Evolutionary conservation across 108 stramenopile species (phyloP).

Genomic region (Stephanodiscus minutulus): DNA sequence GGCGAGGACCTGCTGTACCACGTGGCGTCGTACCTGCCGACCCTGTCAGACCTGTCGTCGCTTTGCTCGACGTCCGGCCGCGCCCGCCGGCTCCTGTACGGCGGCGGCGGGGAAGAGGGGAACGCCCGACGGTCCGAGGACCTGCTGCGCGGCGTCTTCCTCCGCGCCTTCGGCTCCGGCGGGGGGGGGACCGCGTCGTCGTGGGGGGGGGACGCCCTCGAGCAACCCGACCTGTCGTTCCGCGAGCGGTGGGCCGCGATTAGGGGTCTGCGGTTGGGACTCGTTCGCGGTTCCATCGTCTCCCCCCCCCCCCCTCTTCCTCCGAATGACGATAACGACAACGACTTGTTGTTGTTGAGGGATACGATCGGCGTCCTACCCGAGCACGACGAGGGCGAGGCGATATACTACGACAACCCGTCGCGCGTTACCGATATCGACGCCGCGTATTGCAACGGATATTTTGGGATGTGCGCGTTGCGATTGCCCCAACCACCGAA

Average conservation of each 20-base stretch:
- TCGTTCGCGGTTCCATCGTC: background rate
- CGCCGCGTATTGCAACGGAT: slow-evolving; percentile 18
- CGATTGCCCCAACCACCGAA: slow-evolving; percentile 36
- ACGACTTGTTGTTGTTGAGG: background rate
- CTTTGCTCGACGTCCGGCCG: slow-evolving; percentile 39
- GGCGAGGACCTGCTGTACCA: slow-evolving; percentile 34
- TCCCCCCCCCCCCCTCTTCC: background rate
- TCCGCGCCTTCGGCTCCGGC: slow-evolving; percentile 19
- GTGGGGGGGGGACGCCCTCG: slow-evolving; percentile 21
- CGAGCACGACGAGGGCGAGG: slow-evolving; percentile 24
- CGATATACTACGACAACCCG: slow-evolving; percentile 48
- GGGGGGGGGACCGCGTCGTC: too few relatives aligned
- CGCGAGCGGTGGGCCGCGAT: slow-evolving; percentile 38
- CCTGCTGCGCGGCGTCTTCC: slow-evolving; percentile 29
- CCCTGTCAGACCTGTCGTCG: slow-evolving; percentile 10
- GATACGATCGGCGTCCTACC: slow-evolving; percentile 28
- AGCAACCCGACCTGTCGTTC: slow-evolving; percentile 21
- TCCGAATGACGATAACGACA: too few relatives aligned
- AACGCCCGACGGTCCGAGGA: background rate
- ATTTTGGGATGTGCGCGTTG: slow-evolving; percentile 39
- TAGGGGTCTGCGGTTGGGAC: slow-evolving; percentile 19
- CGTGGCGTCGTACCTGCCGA: slow-evolving; percentile 32
- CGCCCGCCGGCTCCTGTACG: slow-evolving; percentile 8
- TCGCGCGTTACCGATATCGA: background rate
- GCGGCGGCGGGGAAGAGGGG: too few relatives aligned